Evolutionary conservation across 2,329 filamentous ascomycete genomes (phyloP), one percentile per base, ranked within the genome.

Genomic region (Ascosphaera aggregata): DNA sequence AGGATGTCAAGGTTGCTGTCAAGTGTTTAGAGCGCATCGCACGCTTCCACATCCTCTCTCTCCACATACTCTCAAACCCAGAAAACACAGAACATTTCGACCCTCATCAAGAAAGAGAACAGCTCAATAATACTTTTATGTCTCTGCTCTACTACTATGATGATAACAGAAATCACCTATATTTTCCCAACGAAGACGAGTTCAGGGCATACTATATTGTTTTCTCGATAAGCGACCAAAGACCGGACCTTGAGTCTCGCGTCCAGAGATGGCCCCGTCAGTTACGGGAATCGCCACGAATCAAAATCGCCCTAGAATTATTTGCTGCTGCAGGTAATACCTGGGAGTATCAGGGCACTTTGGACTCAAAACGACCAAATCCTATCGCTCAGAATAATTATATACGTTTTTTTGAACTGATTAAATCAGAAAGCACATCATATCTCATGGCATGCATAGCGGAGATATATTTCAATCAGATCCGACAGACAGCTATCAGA

Each of bases 361-460:
- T 72, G 4, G 60, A 64, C 42, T 58, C 64, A 13, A 56, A 56
- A 39, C 56, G 60, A 36, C 56, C 56, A 3, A 66, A 67, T 46
- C 54, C 64, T 5, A 62, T 71, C 40, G 69, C 67, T 4, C 67
- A 70, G 43, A 65, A 66, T 18, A 69, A 74, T 43, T 71, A 67
- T 51, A 54, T 62, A 37, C 57, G 59, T 2, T 75, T 75, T 46
- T 76, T 72, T 61, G 59, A 56, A 8, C 47, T 71, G 15, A 52
- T 76, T 34, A 58, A 60, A 40, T 74, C 70, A 1, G 58, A 58
- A 2, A 56, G 60, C 22, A 62, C 71, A 1, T 69, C 71, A 0
- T 76, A 74, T 47, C 54, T 75, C 5, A 69, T 73, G 65, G 71
- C 66, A 5, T 76, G 72, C 51, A 68, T 73, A 18, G 67, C 70